Base-by-base conservation (phyloP, 179 eudicot species). In the Heliamphora pulchella region DNA sequence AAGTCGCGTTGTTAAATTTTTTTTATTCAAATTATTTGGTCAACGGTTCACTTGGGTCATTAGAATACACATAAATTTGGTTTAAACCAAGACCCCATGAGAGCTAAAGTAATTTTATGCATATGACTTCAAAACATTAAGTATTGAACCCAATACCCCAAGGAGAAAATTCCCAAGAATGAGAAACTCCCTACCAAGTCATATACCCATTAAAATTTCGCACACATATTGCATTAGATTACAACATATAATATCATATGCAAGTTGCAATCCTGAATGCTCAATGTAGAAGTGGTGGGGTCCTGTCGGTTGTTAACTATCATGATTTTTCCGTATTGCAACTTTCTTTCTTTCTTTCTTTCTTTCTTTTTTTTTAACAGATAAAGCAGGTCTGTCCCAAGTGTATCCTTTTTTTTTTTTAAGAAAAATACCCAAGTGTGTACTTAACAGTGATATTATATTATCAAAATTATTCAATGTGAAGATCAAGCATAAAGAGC, bases 221-320 rank as follows among this genome's bases (percentile, higher is more conserved):
- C 14, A 43, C 11, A 59, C 20, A 47, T 8, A 70, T 46, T 31
- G 47, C 51, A 47, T 7, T 17, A 3, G 9, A 41, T 46, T 31
- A 13, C 55, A 70, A 46, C 51, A 31, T 47, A 11, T 6, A 44
- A 46, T 14, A 70, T 72, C 31, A 39, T 10, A 51, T 13, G 8
- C 22, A 1, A 4, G 15, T 9, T 20, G 31, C 31, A 43, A 64
- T 64, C 14, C 69, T 9, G 11, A 4, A 4, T 15, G 20, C 13
- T 64, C 68, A 10, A 39, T 66, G 20, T 72, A 72, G 41, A 46
- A 20, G 76, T 11, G 62, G 76, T 73, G 46, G 73, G 62, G 76
- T 53, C 62, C 48, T 51, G 76, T 22, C 51, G 58, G 76, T 51
- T 72, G 59, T 20, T 72, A 73, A 73, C 62, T 51, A 53, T 55